Evolutionary conservation across 2,329 filamentous ascomycete species (phyloP), one percentile per base, ranked within the genome.

Genomic region (Penicillium sp.): DNA sequence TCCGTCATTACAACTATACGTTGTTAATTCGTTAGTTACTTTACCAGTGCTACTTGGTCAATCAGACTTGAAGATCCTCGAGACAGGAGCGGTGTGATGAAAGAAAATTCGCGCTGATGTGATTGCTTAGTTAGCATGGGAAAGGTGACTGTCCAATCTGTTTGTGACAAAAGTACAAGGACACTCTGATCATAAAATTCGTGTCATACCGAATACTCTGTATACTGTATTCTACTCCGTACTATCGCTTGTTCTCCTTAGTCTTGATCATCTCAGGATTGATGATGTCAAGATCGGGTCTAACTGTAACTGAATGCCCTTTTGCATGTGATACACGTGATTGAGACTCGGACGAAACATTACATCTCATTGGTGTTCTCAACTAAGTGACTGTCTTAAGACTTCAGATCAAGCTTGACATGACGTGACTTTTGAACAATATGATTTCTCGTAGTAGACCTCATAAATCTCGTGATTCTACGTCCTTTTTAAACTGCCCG

Each of bases 261-360:
- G 19, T 49, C 48, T 40, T 26, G 19, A 19, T 16, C 30, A 35
- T 30, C 40, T 35, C 25, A 16, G 22, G 33, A 48, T 58, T 25
- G 54, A 63, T 63, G 60, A 63, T 60, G 60, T 63, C 60, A 62
- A 63, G 54, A 58, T 40, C 1, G 26, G 14, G 14, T 58, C 46
- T 26, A 22, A 48, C 45, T 48, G 25, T 28, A 48, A 48, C 28
- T 4, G 16, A 48, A 48, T 4, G 16, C 25, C 10, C 4, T 48
- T 48, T 48, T 48, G 42, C 48, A 35, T 52, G 46, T 42, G 51
- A 30, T 16, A 5, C 57, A 59, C 43, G 58, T 60, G 58, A 57
- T 40, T 35, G 33, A 26, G 51, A 26, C 25, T 28, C 6, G 11
- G 6, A 4, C 28, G 13, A 14, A 26, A 16, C 14, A 26, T 11